phyloP scores from a whole-genome alignment of 257 asterid species.

The Capsicum baccatum region DNA sequence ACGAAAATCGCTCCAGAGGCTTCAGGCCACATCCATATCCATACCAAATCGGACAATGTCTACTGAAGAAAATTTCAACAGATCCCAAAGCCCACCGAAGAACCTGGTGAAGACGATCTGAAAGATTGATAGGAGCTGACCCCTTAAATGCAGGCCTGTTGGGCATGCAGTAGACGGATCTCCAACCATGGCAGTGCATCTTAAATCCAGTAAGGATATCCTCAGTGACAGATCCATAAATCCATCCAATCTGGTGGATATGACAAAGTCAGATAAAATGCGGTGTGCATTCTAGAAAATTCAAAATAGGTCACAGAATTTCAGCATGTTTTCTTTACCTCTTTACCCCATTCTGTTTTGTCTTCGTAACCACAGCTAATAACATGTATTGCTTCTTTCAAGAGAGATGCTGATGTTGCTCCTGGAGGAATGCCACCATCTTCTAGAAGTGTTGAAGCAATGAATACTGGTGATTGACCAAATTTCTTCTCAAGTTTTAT shows the following conservation, averaged over 20 bases:
- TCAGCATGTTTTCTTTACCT: slow-evolving; percentile 50
- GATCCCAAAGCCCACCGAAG: slow-evolving; percentile 99
- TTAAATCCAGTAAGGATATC: slow-evolving; percentile 97
- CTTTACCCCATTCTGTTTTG: slow-evolving; percentile 98
- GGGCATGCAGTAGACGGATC: slow-evolving; percentile 95
- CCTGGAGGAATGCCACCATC: slow-evolving; percentile 89
- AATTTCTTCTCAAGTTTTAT: slow-evolving; percentile 84
- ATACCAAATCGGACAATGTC: slow-evolving; percentile 97
- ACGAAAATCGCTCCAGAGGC: slow-evolving; percentile 92
- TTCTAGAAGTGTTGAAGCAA: slow-evolving; percentile 86
- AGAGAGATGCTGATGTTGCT: slow-evolving; percentile 88
- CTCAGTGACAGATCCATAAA: slow-evolving; percentile 95
- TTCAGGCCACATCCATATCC: slow-evolving; percentile 96
- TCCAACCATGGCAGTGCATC: slow-evolving; percentile 99
- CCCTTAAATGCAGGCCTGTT: slow-evolving; percentile 87
- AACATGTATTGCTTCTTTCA: slow-evolving; percentile 98
- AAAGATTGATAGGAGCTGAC: slow-evolving; percentile 94
- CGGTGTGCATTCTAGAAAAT: neutral
- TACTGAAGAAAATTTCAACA: slow-evolving; percentile 85
- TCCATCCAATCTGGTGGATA: slow-evolving; percentile 83
- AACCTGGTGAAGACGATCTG: slow-evolving; percentile 97
- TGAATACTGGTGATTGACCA: slow-evolving; percentile 92
- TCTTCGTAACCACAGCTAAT: slow-evolving; percentile 97
- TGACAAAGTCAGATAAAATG: slow-evolving; percentile 28
- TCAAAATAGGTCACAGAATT: neutral